Evolutionary conservation across 1,284 basidiomycete genomes (phyloP).

Genomic region (Erythrobasidium hasegawianum): DNA sequence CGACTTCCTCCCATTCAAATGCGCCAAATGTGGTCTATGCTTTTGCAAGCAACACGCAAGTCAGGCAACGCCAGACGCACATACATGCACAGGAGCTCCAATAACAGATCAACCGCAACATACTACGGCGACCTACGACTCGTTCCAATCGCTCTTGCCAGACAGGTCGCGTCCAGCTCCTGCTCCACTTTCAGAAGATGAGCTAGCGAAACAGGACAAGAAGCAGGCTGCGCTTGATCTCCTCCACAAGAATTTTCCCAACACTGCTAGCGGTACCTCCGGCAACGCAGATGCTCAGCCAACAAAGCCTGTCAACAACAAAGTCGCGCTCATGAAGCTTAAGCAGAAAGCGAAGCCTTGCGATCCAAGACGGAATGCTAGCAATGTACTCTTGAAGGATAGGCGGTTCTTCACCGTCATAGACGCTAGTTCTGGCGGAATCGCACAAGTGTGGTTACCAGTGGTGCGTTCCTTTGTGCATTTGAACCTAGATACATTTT

Average conservation of each 20-base stretch:
- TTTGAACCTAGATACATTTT: not conserved
- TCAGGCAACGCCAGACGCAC: slow-evolving; percentile 7
- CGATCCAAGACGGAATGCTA: slow-evolving; percentile 14
- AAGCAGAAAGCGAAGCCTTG: slow-evolving; percentile 28
- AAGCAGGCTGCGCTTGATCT: slow-evolving; percentile 25
- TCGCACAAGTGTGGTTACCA: slow-evolving; percentile 10
- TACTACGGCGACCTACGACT: not conserved
- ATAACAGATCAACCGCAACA: not conserved
- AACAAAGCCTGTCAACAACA: slow-evolving; percentile 6
- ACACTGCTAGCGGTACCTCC: not conserved
- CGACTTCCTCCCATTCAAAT: slow-evolving; percentile 33
- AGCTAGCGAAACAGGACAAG: slow-evolving; percentile 14
- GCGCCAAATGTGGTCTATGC: slow-evolving; percentile 2
- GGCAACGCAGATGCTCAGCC: not conserved
- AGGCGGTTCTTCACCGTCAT: slow-evolving; percentile 20
- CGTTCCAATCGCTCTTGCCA: slow-evolving; percentile 4
- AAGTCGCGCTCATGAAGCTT: slow-evolving; percentile 24
- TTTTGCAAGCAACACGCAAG: slow-evolving; percentile 28
- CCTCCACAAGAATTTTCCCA: slow-evolving; percentile 30
- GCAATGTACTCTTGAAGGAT: slow-evolving; percentile 12
- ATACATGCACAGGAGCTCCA: slow-evolving; percentile 1
- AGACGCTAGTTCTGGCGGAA: not conserved
- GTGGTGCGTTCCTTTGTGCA: slow-evolving; percentile 8
- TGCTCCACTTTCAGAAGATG: slow-evolving; percentile 2
- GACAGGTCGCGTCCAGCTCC: not conserved